These are phyloP conservation scores for Grifola frondosa DNA, from an alignment of 1,284 basidiomycete species.

Conservation along the genomic window DNA sequence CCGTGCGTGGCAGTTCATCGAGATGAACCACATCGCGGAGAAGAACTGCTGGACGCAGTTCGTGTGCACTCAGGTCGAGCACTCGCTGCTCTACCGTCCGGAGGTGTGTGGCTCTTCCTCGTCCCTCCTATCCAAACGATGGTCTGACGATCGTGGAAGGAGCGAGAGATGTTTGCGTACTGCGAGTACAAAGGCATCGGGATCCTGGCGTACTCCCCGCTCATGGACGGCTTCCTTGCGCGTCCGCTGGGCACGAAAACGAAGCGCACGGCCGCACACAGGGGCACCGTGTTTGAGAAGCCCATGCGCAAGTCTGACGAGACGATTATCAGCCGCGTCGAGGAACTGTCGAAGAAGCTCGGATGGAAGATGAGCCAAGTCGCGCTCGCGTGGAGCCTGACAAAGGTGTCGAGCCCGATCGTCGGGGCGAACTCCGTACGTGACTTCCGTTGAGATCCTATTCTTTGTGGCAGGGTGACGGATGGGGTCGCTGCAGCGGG, in stretches of 20 bases:
- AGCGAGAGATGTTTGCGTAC: constrained; percentile 48
- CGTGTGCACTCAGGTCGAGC: constrained; percentile 41
- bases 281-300: constrained; percentile 31
- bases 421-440: constrained; percentile 32
- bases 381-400: constrained; percentile 38
- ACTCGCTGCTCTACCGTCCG: constrained; percentile 39
- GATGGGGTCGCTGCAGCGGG: constrained; percentile 1
- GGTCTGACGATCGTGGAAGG: constrained; percentile 26
- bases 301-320: constrained; percentile 31
- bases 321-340: constrained; percentile 41
- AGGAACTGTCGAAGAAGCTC: constrained; percentile 39
- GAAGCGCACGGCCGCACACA: constrained; percentile 16
- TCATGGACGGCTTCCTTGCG: constrained; percentile 39
- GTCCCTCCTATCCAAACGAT: background rate
- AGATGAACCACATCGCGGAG: constrained; percentile 40
- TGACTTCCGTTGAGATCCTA: background rate
- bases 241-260: constrained; percentile 35
- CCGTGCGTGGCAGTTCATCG: constrained; percentile 36
- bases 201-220: constrained; percentile 42
- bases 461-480: background rate
- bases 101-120: constrained; percentile 7
- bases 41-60: constrained; percentile 39
- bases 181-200: constrained; percentile 48
- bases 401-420: constrained; percentile 42
- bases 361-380: constrained; percentile 42